Percentiles rank a stretch among this genome's conserved stretches.
phyloP scores from a whole-genome alignment of 148 eudicot species.

The Camellia granthamiana region DNA sequence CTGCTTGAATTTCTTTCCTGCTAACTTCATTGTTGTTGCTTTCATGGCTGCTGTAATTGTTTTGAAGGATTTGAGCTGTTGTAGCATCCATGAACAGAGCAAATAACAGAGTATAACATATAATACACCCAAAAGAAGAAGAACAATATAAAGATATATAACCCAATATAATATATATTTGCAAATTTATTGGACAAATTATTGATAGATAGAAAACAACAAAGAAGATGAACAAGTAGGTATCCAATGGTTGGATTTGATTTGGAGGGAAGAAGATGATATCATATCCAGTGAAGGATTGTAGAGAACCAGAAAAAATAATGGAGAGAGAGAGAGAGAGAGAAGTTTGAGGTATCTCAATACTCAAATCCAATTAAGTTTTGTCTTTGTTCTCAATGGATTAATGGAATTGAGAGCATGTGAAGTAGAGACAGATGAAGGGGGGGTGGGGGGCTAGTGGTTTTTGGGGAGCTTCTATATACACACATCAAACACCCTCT shows the following conservation, averaged over 20 bases:
- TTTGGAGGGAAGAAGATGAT: constrained; percentile 8
- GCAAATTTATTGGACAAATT: background rate
- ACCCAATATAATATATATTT: background rate
- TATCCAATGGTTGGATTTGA: constrained; percentile 36
- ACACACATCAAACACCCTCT: too few relatives aligned
- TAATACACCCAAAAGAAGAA: background rate
- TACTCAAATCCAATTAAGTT: constrained; percentile 11
- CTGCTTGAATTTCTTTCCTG: constrained; percentile 57
- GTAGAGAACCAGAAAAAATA: constrained; percentile 28
- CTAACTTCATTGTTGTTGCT: constrained; percentile 24
- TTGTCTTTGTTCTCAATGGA: constrained; percentile 30
- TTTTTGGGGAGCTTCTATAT: too few relatives aligned
- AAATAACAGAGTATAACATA: constrained; percentile 16
- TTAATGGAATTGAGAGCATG: constrained; percentile 30
- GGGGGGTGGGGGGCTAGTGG: constrained; percentile 7
- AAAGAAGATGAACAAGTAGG: constrained; percentile 20
- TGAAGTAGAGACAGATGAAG: constrained; percentile 23
- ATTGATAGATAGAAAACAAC: constrained; percentile 10
- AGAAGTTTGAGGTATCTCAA: background rate
- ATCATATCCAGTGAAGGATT: constrained; percentile 39
- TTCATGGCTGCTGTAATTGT: background rate
- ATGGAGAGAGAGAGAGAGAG: constrained; percentile 2
- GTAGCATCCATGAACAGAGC: constrained; percentile 37
- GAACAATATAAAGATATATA: background rate
- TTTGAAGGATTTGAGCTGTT: constrained; percentile 17